These are phyloP conservation scores for Aspergillus heteromorphus DNA, from an alignment of 495 filamentous ascomycete species.

Conservation along the genomic window DNA sequence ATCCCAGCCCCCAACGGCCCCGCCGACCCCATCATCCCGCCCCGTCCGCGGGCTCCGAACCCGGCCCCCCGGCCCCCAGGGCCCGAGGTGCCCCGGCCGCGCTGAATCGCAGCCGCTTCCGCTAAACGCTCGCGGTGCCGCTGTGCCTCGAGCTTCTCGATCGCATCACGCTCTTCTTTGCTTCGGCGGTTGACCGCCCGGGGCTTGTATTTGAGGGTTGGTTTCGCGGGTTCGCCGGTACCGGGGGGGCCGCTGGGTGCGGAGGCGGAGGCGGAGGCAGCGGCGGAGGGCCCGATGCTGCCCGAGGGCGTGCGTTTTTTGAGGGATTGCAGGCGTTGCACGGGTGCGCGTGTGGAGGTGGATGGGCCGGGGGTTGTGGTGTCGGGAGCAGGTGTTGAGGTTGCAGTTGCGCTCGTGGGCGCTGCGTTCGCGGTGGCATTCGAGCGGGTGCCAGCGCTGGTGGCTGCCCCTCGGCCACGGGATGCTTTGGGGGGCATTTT, in stretches of 20 bases:
- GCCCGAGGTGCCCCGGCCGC: conserved; percentile 23
- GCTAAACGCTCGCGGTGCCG: conserved; percentile 39
- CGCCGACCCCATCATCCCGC: conserved; percentile 27
- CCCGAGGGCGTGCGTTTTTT: conserved; percentile 36
- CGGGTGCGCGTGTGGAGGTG: conserved; percentile 31
- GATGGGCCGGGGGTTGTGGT: conserved; percentile 13
- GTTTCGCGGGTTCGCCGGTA: conserved; percentile 25
- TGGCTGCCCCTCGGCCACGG: conserved; percentile 27
- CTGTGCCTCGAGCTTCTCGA: conserved; percentile 43
- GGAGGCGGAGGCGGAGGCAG: neutral
- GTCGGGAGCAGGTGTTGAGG: conserved; percentile 2
- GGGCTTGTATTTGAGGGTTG: conserved; percentile 45
- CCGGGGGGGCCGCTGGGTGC: neutral
- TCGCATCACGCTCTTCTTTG: conserved; percentile 49
- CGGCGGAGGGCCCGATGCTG: conserved; percentile 25
- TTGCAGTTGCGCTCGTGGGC: conserved; percentile 5
- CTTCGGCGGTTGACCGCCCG: conserved; percentile 42
- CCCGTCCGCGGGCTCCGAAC: conserved; percentile 27
- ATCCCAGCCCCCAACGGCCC: conserved; percentile 29
- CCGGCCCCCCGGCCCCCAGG: conserved; percentile 23
- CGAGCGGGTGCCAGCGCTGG: conserved; percentile 1
- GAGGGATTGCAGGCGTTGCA: conserved; percentile 41
- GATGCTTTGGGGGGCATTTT: conserved; percentile 43
- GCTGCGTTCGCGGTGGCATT: conserved; percentile 8
- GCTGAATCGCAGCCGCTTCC: conserved; percentile 40